These are phyloP conservation scores for Botryotinia globosa DNA, from an alignment of 2,329 filamentous ascomycete species.

Conservation along the genomic window DNA sequence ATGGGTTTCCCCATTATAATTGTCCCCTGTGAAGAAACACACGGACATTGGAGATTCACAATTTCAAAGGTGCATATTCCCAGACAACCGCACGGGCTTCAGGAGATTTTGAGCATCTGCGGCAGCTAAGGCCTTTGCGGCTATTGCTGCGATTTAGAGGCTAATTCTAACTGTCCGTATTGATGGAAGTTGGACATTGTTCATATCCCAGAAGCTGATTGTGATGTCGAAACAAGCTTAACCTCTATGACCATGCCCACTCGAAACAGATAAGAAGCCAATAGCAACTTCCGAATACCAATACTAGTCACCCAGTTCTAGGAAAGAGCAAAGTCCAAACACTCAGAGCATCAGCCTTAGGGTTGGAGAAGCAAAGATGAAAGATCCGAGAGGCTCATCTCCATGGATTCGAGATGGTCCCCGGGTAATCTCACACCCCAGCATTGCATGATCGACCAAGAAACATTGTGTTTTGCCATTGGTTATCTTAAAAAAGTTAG, in stretches of 20 bases:
- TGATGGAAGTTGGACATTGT: background rate
- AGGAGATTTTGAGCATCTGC: slow-evolving; percentile 1
- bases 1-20: slow-evolving; percentile 1
- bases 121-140: background rate
- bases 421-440: background rate
- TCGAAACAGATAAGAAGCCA: slow-evolving; percentile 8
- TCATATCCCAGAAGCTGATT: background rate
- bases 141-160: slow-evolving; percentile 4
- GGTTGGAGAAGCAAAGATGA: slow-evolving; percentile 10
- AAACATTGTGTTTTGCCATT: slow-evolving; percentile 10
- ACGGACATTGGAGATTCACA: slow-evolving; percentile 1
- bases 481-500: background rate
- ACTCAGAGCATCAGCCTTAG: slow-evolving; percentile 16
- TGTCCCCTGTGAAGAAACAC: background rate
- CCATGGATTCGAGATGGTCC: background rate
- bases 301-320: background rate
- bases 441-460: slow-evolving; percentile 9
- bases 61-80: slow-evolving; percentile 7
- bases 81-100: slow-evolving; percentile 11
- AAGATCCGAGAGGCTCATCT: slow-evolving; percentile 12
- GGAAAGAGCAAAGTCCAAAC: slow-evolving; percentile 3
- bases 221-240: slow-evolving; percentile 19
- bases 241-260: background rate
- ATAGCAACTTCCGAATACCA: background rate
- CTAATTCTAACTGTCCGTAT: background rate